Evolutionary conservation across 2,329 filamentous ascomycete genomes (phyloP).

Genomic region (Magnaporthales sp.): DNA sequence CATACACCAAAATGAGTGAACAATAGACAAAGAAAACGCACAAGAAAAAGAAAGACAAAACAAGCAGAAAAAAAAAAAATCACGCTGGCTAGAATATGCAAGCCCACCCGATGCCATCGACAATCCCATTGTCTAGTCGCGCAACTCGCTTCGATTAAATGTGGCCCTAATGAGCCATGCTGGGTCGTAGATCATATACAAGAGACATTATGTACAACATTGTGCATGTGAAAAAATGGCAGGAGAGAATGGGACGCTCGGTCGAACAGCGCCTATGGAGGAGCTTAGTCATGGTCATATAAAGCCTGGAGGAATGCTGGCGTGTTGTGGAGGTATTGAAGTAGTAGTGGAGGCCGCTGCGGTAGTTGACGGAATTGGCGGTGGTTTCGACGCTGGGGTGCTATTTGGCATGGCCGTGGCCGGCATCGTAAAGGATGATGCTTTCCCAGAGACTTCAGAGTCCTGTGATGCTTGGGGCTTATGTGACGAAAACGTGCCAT

Average conservation of each 20-base stretch:
- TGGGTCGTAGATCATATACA: neutral
- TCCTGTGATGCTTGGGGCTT: neutral
- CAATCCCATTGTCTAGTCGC: neutral
- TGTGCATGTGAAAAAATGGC: neutral
- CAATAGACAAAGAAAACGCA: neutral
- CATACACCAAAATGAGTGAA: neutral
- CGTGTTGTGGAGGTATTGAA: neutral
- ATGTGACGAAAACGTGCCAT: neutral
- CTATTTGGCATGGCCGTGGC: neutral
- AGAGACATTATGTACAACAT: conserved; percentile 2
- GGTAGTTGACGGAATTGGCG: neutral
- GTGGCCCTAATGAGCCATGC: neutral
- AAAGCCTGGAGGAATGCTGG: neutral
- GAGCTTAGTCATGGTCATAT: neutral
- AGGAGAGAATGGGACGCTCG: neutral
- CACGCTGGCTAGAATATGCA: conserved; percentile 2
- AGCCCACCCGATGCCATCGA: neutral
- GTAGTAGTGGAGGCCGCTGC: neutral
- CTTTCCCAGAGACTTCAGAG: neutral
- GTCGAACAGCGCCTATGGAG: neutral
- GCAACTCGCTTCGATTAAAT: neutral
- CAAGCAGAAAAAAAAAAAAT: neutral
- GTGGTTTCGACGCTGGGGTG: neutral
- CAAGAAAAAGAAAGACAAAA: neutral
- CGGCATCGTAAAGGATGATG: neutral